Evolutionary conservation across 2,329 filamentous ascomycete species (phyloP).

Genomic region (Verticillium tricorpus): DNA sequence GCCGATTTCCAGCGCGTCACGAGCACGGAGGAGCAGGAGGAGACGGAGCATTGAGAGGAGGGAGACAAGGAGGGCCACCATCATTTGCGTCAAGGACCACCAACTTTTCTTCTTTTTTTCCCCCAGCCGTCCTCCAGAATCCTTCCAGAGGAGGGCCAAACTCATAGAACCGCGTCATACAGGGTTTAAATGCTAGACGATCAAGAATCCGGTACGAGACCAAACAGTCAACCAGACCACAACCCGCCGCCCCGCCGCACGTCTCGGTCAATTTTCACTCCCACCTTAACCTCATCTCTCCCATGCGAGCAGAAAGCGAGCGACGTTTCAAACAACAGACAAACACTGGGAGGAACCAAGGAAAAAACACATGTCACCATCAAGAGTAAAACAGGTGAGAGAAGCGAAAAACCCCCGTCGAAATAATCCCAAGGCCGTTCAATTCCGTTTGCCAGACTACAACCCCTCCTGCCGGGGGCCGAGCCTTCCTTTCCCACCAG

Average conservation of each 20-base stretch:
- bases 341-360: background rate
- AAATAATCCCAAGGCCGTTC: background rate
- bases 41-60: constrained; percentile 40
- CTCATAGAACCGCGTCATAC: background rate
- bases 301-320: background rate
- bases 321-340: background rate
- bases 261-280: background rate
- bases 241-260: background rate
- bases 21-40: constrained; percentile 47
- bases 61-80: too few relatives aligned
- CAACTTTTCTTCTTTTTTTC: constrained; percentile 1
- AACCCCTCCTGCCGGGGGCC: background rate
- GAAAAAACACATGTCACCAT: background rate
- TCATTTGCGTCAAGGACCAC: background rate
- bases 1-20: constrained; percentile 17
- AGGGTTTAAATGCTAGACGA: background rate
- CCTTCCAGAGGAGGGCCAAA: background rate
- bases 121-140: constrained; percentile 1
- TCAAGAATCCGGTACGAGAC: background rate
- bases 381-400: background rate
- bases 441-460: background rate
- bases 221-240: background rate
- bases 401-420: background rate
- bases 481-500: background rate
- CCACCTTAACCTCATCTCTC: background rate